phyloP scores from a whole-genome alignment of 768 basidiomycete genomes.

The Amanita polypyramis region DNA sequence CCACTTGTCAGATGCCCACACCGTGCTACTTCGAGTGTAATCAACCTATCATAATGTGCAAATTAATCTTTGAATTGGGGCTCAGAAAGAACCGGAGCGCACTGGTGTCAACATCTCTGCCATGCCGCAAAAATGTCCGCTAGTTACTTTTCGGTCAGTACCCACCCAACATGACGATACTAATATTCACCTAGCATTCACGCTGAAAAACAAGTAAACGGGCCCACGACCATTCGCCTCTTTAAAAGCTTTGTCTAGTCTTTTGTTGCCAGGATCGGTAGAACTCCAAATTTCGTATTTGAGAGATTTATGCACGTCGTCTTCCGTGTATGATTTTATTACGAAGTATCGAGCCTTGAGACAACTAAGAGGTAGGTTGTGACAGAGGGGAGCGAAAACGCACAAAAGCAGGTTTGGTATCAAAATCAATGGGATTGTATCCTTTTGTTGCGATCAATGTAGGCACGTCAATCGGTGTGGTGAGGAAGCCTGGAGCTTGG shows the following conservation, averaged over 20 bases:
- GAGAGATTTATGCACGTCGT: slow-evolving; percentile 96
- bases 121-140: slow-evolving; percentile 97
- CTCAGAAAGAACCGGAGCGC: background rate
- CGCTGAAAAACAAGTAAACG: slow-evolving; percentile 97
- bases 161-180: background rate
- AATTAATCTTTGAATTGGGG: background rate
- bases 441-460: slow-evolving; percentile 81
- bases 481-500: slow-evolving; percentile 34
- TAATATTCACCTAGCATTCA: slow-evolving; percentile 65
- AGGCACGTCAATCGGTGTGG: slow-evolving; percentile 75
- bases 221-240: slow-evolving; percentile 88
- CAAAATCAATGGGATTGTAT: slow-evolving; percentile 83
- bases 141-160: slow-evolving; percentile 16
- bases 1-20: slow-evolving; percentile 99
- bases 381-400: slow-evolving; percentile 18
- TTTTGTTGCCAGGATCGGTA: slow-evolving; percentile 93
- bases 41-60: slow-evolving; percentile 47
- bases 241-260: slow-evolving; percentile 95
- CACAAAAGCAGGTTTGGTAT: slow-evolving; percentile 70
- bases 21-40: slow-evolving; percentile 87
- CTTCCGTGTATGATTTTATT: slow-evolving; percentile 98
- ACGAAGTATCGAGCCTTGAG: slow-evolving; percentile 85
- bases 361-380: background rate
- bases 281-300: slow-evolving; percentile 99
- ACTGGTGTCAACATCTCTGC: slow-evolving; percentile 96